Conservation (phyloP, 495 filamentous ascomycete species). For the Talaromyces stipitatus region DNA sequence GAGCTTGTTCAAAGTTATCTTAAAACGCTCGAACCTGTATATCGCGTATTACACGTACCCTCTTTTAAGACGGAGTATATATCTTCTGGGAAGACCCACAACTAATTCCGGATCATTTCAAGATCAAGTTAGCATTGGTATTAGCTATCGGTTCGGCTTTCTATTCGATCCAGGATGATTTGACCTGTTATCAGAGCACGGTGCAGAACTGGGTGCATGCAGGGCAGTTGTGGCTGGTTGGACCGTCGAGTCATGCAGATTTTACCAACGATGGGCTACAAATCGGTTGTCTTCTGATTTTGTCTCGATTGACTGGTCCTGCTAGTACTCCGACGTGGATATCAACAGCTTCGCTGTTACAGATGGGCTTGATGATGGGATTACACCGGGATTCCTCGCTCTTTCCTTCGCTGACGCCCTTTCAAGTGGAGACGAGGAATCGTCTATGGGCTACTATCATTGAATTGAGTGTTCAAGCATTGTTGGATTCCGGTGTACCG, state of each 20-base stretch:
- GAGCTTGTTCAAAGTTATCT: conserved; percentile 38
- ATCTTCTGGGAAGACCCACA: conserved; percentile 27
- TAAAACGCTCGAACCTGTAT: conserved; percentile 33
- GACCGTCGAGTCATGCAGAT: conserved; percentile 38
- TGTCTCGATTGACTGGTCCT: conserved; percentile 39
- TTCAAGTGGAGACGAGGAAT: conserved; percentile 44
- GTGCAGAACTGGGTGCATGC: conserved; percentile 42
- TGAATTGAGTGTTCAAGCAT: conserved; percentile 43
- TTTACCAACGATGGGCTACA: conserved; percentile 37
- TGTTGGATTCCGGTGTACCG: conserved; percentile 34
- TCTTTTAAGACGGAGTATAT: conserved; percentile 40
- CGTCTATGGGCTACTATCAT: conserved; percentile 52
- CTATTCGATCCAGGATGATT: conserved; percentile 14
- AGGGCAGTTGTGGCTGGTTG: conserved; percentile 45
- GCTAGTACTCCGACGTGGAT: conserved; percentile 43
- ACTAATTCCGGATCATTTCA: conserved; percentile 6
- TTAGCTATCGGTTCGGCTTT: conserved; percentile 25
- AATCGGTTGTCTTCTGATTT: conserved; percentile 40
- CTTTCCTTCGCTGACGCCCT: conserved; percentile 33
- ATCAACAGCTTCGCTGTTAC: conserved; percentile 38
- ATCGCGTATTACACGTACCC: conserved; percentile 41
- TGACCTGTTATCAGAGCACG: conserved; percentile 18
- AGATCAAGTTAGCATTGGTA: conserved; percentile 17
- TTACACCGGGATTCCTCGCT: conserved; percentile 46
- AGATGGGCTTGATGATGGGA: conserved; percentile 42